These are phyloP conservation scores for Puccinia triticina DNA, from an alignment of 1,284 basidiomycete species.

Conservation along the genomic window DNA sequence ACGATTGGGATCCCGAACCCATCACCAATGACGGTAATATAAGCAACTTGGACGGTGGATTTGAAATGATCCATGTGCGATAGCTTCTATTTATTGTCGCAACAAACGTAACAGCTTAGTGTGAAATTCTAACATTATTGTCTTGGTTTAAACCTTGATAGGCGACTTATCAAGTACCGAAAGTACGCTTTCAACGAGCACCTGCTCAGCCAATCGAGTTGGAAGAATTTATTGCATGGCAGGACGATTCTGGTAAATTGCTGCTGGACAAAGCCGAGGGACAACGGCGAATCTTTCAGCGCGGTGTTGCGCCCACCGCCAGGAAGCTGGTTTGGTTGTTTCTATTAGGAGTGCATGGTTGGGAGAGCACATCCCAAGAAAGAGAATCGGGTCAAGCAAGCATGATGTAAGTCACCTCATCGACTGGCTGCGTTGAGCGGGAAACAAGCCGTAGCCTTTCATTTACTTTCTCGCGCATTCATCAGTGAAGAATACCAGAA, in stretches of 20 bases:
- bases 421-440: slow-evolving; percentile 34
- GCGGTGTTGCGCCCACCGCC: slow-evolving; percentile 67
- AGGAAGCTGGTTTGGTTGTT: slow-evolving; percentile 84
- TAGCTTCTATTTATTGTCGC: background rate
- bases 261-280: slow-evolving; percentile 71
- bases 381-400: slow-evolving; percentile 53
- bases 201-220: slow-evolving; percentile 70
- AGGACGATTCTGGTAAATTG: slow-evolving; percentile 70
- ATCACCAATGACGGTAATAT: background rate
- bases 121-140: slow-evolving; percentile 51
- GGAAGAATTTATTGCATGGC: slow-evolving; percentile 73
- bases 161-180: slow-evolving; percentile 74
- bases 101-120: background rate
- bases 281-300: slow-evolving; percentile 72
- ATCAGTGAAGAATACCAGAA: slow-evolving; percentile 70
- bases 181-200: slow-evolving; percentile 73
- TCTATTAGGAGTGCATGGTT: slow-evolving; percentile 78
- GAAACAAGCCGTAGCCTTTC: slow-evolving; percentile 60
- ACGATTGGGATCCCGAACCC: slow-evolving; percentile 46
- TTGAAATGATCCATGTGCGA: slow-evolving; percentile 42
- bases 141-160: slow-evolving; percentile 61
- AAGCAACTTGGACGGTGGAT: slow-evolving; percentile 25
- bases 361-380: slow-evolving; percentile 65
- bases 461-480: slow-evolving; percentile 7
- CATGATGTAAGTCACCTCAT: slow-evolving; percentile 53